These are phyloP conservation scores for Phytopythium oedochilum DNA, from an alignment of 352 stramenopile genomes.

Conservation along the genomic window DNA sequence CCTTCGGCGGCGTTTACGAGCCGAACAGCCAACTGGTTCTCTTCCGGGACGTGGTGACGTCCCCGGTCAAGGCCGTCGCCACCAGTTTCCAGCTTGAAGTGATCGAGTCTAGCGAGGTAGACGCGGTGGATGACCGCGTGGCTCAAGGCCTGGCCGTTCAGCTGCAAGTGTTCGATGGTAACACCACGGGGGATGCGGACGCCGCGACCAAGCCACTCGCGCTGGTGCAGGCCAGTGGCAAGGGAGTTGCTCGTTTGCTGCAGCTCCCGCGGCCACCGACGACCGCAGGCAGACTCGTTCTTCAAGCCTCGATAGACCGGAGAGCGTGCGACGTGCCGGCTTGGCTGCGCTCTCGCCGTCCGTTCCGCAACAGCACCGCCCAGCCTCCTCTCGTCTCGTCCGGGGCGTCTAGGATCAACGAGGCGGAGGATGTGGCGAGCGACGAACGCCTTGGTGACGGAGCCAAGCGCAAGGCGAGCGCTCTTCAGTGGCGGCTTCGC, in stretches of 20 bases:
- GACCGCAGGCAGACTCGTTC: slow-evolving; percentile 36
- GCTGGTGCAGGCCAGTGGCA: slow-evolving; percentile 19
- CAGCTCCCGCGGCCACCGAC: slow-evolving; percentile 43
- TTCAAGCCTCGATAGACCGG: slow-evolving; percentile 63
- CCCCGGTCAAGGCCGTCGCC: slow-evolving; percentile 35
- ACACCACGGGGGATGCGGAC: slow-evolving; percentile 13
- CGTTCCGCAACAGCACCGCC: slow-evolving; percentile 29
- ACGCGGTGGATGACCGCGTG: slow-evolving; percentile 7
- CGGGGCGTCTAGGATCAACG: slow-evolving; percentile 1
- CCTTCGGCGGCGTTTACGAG: slow-evolving; percentile 46
- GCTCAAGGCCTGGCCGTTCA: slow-evolving; percentile 34
- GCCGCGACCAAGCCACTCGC: not conserved
- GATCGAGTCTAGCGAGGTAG: slow-evolving; percentile 8
- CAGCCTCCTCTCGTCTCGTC: not conserved
- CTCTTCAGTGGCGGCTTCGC: slow-evolving; percentile 39
- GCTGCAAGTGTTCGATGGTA: slow-evolving; percentile 50
- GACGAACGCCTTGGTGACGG: not conserved
- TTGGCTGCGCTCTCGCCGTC: slow-evolving; percentile 45
- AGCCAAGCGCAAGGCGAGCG: not conserved
- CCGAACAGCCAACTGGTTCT: slow-evolving; percentile 63
- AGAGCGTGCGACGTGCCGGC: slow-evolving; percentile 37
- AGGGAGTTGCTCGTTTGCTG: slow-evolving; percentile 33
- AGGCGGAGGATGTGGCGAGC: slow-evolving; percentile 6
- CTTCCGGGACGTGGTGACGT: slow-evolving; percentile 56
- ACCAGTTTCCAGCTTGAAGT: slow-evolving; percentile 49